Evolutionary conservation across 2,329 filamentous ascomycete species (phyloP), one percentile per base, ranked within the genome.

Genomic region (Scedosporium apiospermum): DNA sequence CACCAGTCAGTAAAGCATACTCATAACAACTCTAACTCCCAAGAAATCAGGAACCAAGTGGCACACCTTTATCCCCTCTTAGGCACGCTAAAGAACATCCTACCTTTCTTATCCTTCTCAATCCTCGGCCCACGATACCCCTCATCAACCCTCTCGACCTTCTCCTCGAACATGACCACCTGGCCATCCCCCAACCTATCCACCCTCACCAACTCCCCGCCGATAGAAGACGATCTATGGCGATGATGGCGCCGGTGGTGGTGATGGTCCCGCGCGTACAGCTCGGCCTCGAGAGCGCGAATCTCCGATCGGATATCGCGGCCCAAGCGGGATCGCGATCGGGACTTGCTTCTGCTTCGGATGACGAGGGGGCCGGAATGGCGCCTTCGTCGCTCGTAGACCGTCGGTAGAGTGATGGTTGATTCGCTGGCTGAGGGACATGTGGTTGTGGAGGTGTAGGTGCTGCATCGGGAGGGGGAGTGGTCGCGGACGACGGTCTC

Each of bases 21-120:
- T 30, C 27, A 30, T 26, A 26, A 57, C 5, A n/a, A n/a, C n/a
- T n/a, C 6, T 6, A 21, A 34, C n/a, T 57, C 21, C 21, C 21
- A 57, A 57, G 4, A 34, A 16, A 41, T n/a, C 44, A 38, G 62
- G 64, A 64, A 63, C 58, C 57, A 63, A 53, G 57, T 69, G 69
- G 74, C 80, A 73, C 77, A 81, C 79, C 78, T 81, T 80, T 76
- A 82, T 76, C 79, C 84, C 76, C 86, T 82, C 78, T 87, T 86
- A 71, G 89, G 89, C 76, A 90, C 84, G 79, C 89, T 90, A 78
- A 93, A 87, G 80, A 87, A 85, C 86, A 95, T 87, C 89, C 88
- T 95, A 96, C 93, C 92, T 92, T 90, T 95, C 81, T 88, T 88
- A 78, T 97, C 91, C 81, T 89, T 91, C 77, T 91, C 89, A 69